phyloP scores from a whole-genome alignment of 805 yeast species.

The Ogataea chonburiensis region DNA sequence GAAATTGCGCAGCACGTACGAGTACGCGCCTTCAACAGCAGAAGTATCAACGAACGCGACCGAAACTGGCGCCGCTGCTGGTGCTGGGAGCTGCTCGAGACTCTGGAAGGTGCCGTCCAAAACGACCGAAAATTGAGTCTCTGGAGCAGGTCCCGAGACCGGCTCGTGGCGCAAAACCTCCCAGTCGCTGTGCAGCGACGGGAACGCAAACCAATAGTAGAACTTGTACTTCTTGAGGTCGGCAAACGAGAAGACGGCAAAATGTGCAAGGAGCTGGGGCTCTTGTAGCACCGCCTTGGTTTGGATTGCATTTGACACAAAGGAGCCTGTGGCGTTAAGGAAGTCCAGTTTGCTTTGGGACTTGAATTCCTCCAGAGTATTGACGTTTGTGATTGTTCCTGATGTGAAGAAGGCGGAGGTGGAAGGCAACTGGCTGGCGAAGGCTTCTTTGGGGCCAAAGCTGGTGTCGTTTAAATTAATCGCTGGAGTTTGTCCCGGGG shows the following conservation, averaged over 20 bases:
- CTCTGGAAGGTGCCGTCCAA: conserved; percentile 7
- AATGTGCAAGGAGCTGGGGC: conserved; percentile 42
- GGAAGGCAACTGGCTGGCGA: conserved; percentile 19
- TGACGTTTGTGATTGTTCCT: conserved; percentile 55
- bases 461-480: conserved; percentile 33
- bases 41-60: conserved; percentile 29
- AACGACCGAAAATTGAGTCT: conserved; percentile 20
- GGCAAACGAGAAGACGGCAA: conserved; percentile 66
- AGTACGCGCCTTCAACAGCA: conserved; percentile 17
- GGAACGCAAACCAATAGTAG: conserved; percentile 87
- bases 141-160: neutral
- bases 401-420: conserved; percentile 25
- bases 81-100: conserved; percentile 12
- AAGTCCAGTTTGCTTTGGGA: conserved; percentile 58
- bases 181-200: conserved; percentile 61
- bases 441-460: conserved; percentile 25
- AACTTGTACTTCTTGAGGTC: conserved; percentile 88
- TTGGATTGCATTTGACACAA: conserved; percentile 28
- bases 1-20: conserved; percentile 28
- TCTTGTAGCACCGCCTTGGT: conserved; percentile 36
- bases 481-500: conserved; percentile 32
- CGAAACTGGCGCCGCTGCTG: conserved; percentile 4
- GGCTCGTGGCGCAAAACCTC: conserved; percentile 8
- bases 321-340: conserved; percentile 40
- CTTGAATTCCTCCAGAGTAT: conserved; percentile 86